These are phyloP conservation scores for Megacollybia marginata DNA, from an alignment of 768 basidiomycete genomes.

Conservation along the genomic window DNA sequence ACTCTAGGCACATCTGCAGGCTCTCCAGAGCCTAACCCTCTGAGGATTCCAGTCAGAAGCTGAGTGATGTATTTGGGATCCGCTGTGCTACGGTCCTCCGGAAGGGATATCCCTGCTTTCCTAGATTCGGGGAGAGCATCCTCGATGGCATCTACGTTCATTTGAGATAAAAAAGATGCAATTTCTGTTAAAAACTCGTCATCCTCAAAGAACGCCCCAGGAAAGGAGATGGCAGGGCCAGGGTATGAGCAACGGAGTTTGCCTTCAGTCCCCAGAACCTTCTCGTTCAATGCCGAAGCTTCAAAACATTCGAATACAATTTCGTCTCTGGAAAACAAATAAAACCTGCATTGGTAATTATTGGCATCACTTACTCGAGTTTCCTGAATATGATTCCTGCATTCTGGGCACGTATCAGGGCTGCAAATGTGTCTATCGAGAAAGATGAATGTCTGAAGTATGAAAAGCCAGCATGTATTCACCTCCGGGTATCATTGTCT, in stretches of 20 bases:
- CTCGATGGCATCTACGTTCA: conserved; percentile 21
- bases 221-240: neutral
- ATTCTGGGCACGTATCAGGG: neutral
- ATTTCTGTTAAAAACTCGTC: neutral
- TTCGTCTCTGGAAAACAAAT: too few species aligned
- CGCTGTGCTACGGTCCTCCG: conserved; percentile 30
- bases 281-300: neutral
- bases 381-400: neutral
- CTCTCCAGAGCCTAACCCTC: conserved; percentile 25
- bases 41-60: conserved; percentile 37
- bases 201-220: neutral
- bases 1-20: conserved; percentile 4
- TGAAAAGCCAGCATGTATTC: too few species aligned
- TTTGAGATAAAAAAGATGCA: neutral
- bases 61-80: conserved; percentile 43
- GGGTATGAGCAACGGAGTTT: neutral
- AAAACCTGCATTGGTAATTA: too few species aligned
- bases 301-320: neutral
- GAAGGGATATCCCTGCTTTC: conserved; percentile 27
- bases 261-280: neutral
- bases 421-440: neutral
- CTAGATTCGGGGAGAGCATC: conserved; percentile 25
- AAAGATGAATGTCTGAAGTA: neutral
- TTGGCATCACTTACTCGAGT: too few species aligned
- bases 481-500: too few species aligned